These are phyloP conservation scores for Lactarius pseudohatsudake DNA, from an alignment of 768 basidiomycete genomes.

Conservation along the genomic window DNA sequence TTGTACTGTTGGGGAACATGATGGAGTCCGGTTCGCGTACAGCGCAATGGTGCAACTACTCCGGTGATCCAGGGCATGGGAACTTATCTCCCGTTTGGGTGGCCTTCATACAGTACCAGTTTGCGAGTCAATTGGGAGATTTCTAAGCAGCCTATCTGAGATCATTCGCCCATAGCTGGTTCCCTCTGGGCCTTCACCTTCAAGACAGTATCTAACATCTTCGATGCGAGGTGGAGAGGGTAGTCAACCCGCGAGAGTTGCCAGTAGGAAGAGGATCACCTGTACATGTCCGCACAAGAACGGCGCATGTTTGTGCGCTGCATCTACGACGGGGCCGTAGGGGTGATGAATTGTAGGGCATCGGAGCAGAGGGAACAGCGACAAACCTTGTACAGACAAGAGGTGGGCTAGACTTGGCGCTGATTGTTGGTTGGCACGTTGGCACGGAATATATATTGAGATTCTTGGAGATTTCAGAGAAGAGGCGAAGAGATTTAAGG, in stretches of 20 bases:
- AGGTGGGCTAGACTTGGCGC: conserved; percentile 12
- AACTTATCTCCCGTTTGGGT: no score
- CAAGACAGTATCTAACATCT: conserved; percentile 1
- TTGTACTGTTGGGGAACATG: no score
- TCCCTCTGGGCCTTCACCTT: neutral
- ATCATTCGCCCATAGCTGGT: no score
- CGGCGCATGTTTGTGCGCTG: conserved; percentile 40
- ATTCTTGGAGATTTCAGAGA: conserved; percentile 6
- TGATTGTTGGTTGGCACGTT: conserved; percentile 13
- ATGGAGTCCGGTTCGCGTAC: no score
- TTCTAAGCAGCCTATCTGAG: no score
- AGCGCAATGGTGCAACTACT: no score
- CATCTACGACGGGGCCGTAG: conserved; percentile 36
- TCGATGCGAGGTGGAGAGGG: conserved; percentile 32
- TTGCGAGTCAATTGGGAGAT: no score
- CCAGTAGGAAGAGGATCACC: conserved; percentile 33
- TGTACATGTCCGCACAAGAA: conserved; percentile 49
- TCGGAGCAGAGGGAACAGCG: neutral
- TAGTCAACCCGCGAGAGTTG: conserved; percentile 34
- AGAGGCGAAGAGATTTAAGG: neutral
- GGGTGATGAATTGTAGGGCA: neutral
- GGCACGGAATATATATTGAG: conserved; percentile 8
- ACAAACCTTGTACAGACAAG: conserved; percentile 18
- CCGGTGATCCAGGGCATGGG: no score
- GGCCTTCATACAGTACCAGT: neutral